Base-by-base conservation (phyloP, 768 basidiomycete species). In the Rickenella mellea region DNA sequence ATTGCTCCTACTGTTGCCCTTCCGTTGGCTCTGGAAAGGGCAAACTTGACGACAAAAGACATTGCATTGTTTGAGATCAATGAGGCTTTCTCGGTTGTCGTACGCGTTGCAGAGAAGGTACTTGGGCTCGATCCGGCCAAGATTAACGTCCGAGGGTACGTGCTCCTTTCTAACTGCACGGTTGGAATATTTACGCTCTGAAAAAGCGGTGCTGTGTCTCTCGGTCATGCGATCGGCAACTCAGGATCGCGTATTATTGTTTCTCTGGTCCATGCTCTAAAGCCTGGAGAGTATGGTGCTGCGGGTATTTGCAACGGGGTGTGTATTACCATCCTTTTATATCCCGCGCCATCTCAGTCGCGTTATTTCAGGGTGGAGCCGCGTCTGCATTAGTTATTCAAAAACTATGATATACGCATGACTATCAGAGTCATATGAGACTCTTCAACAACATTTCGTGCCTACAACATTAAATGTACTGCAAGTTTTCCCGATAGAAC, bases 261-360 rank as follows among this genome's bases (percentile, higher is more conserved):
- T 21, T 87, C 94, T 5, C 75, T 98, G 15, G 70, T 89, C 4
- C 92, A 97, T 58, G 78, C 83, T n/a, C 77, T 97, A 50, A 82
- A 94, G 70, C 61, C 80, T 2, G 93, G 93, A 28, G 73, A 98
- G 66, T 96, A 93, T 55, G 94, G 93, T 51, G 90, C 88, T 42
- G 94, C 93, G 28, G 92, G 84, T 61, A 83, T 98, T 51, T 97
- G 94, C 76, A 97, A 97, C 56, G 94, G 92, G 49, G 90, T 93
- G 61, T 62, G 90, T 72, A 6, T 36, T 10, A 10, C 45, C 44
- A 15, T 38, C 40, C 24, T 32, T 17, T 8, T 21, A 41, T 15
- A 2, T 40, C 35, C 9, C 39, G 46, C 22, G 12, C 37, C 12
- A 37, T 37, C 52, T 10, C 46, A 46, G 44, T 54, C 46, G 52